These are phyloP conservation scores for Microbotryum violaceum DNA, from an alignment of 1,284 basidiomycete genomes.

Conservation along the genomic window DNA sequence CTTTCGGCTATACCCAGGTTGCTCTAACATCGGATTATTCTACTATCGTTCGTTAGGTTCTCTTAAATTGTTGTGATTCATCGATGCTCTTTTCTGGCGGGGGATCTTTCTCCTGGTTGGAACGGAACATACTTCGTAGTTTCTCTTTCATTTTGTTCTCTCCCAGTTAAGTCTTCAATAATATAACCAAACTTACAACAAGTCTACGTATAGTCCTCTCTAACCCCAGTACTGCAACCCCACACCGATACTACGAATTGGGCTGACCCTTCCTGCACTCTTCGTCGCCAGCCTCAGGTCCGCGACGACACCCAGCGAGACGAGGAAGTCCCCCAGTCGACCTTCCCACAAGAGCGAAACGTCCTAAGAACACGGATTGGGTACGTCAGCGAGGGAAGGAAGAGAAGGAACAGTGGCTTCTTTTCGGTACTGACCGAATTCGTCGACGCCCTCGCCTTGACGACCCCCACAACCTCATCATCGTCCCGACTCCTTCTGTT, in stretches of 20 bases:
- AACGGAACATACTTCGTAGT: no score
- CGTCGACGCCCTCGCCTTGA: conserved; percentile 82
- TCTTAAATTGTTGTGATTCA: no score
- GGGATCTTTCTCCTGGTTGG: no score
- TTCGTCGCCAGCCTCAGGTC: conserved; percentile 67
- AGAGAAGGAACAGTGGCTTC: background rate
- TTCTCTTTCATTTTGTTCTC: no score
- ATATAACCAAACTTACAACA: background rate
- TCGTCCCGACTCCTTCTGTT: conserved; percentile 5
- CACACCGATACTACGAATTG: conserved; percentile 77
- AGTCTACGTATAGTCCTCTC: background rate
- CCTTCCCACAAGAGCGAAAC: conserved; percentile 91
- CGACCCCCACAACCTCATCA: conserved; percentile 63
- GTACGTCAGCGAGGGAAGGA: background rate
- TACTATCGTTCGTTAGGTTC: no score
- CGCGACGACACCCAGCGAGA: conserved; percentile 79
- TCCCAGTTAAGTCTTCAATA: background rate
- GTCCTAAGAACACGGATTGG: conserved; percentile 49
- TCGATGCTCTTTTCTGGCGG: no score
- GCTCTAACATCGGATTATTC: no score
- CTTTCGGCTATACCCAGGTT: no score
- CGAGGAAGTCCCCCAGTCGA: conserved; percentile 75
- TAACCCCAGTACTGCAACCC: conserved; percentile 70
- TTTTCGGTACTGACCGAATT: conserved; percentile 56
- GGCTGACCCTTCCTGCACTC: conserved; percentile 45